phyloP scores from a whole-genome alignment of 352 stramenopile genomes.

The Pythium dissotocum region DNA sequence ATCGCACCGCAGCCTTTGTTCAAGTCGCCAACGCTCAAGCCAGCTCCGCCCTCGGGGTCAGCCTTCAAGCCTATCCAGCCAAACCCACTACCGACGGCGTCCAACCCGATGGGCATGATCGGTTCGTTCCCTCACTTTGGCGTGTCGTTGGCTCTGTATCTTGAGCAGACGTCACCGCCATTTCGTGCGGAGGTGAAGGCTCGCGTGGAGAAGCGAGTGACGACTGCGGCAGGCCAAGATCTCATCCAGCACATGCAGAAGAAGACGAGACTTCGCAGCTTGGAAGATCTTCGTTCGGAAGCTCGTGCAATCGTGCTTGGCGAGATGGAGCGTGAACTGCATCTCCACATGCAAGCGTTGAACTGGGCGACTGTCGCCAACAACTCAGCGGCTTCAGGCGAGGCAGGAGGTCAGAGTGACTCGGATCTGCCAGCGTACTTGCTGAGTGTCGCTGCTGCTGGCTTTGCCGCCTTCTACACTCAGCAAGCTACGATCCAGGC shows the following conservation, averaged over 20 bases:
- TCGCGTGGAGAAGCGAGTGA: conserved; percentile 81
- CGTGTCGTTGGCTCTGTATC: conserved; percentile 63
- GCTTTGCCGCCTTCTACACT: conserved; percentile 59
- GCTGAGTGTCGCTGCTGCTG: conserved; percentile 54
- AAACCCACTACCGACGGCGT: conserved; percentile 70
- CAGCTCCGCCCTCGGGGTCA: not conserved
- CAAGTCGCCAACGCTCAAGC: conserved; percentile 15
- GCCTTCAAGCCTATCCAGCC: conserved; percentile 67
- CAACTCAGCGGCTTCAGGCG: conserved; percentile 1
- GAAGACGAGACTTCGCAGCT: conserved; percentile 71
- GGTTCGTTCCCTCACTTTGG: conserved; percentile 59
- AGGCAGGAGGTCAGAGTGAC: not conserved
- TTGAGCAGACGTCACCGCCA: conserved; percentile 68
- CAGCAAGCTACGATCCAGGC: conserved; percentile 48
- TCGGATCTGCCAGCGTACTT: conserved; percentile 52
- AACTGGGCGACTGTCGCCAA: conserved; percentile 54
- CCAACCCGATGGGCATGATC: conserved; percentile 69
- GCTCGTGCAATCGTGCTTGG: conserved; percentile 58
- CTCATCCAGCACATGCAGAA: conserved; percentile 85
- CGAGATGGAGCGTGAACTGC: conserved; percentile 75
- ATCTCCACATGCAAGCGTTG: conserved; percentile 70
- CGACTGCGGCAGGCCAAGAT: conserved; percentile 63
- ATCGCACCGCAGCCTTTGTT: conserved; percentile 30
- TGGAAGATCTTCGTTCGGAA: conserved; percentile 68
- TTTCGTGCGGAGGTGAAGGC: conserved; percentile 70